Percentiles rank a stretch among this genome's conserved stretches.
Conservation (phyloP, 768 basidiomycete genomes). For the Suillus subaureus region DNA sequence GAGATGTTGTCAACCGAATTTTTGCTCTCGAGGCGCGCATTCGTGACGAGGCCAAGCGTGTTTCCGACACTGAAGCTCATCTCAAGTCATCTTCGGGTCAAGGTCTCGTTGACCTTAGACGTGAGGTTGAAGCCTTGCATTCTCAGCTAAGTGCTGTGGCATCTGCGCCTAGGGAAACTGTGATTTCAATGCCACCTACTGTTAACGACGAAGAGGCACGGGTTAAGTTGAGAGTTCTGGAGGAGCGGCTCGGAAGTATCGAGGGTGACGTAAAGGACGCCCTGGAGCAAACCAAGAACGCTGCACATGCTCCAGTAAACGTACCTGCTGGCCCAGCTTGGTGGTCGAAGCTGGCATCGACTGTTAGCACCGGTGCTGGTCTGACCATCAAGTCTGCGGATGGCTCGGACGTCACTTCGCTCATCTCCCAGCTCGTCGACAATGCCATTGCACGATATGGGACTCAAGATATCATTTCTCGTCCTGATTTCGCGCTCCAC, state of each 20-base stretch:
- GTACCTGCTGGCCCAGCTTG: conserved; percentile 51
- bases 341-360: conserved; percentile 69
- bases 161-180: conserved; percentile 22
- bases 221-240: conserved; percentile 53
- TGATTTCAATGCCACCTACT: conserved; percentile 16
- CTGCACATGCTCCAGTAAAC: conserved; percentile 37
- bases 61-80: conserved; percentile 56
- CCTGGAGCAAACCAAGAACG: conserved; percentile 62
- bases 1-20: conserved; percentile 57
- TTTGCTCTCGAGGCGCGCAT: conserved; percentile 59
- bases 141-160: conserved; percentile 40
- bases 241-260: conserved; percentile 61
- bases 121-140: conserved; percentile 57
- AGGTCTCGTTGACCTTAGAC: conserved; percentile 50
- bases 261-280: conserved; percentile 73
- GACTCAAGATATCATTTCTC: conserved; percentile 76
- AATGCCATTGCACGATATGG: conserved; percentile 59
- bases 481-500: conserved; percentile 83
- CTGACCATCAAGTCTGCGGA: conserved; percentile 72
- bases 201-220: conserved; percentile 59
- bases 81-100: conserved; percentile 46
- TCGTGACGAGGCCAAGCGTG: conserved; percentile 44
- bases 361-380: conserved; percentile 43
- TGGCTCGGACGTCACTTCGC: conserved; percentile 69
- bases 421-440: conserved; percentile 79